These are phyloP conservation scores for Aspergillus clavatus DNA, from an alignment of 2,329 filamentous ascomycete species.

Conservation along the genomic window DNA sequence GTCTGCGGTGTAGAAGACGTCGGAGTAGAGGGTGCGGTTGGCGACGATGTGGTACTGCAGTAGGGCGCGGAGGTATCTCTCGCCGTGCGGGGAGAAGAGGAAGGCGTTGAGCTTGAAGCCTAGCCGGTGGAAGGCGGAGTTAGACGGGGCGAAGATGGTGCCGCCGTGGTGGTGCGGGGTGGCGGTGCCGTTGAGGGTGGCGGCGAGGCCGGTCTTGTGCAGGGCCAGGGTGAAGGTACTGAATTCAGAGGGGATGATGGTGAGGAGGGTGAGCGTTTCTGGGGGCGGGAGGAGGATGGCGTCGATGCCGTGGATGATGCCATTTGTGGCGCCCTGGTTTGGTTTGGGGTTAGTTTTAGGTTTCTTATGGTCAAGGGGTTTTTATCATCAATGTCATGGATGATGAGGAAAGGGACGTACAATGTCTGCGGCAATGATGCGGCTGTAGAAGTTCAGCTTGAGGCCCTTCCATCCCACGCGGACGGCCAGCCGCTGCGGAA, in stretches of 20 bases:
- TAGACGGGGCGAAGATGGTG: slow-evolving; percentile 77
- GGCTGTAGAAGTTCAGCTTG: slow-evolving; percentile 71
- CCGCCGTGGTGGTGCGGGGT: slow-evolving; percentile 55
- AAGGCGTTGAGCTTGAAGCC: slow-evolving; percentile 72
- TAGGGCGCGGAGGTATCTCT: slow-evolving; percentile 70
- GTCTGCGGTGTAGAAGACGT: slow-evolving; percentile 59
- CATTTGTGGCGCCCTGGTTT: slow-evolving; percentile 64
- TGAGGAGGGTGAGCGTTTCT: slow-evolving; percentile 58
- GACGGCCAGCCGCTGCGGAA: slow-evolving; percentile 65
- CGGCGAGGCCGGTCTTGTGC: slow-evolving; percentile 65
- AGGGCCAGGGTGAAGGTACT: slow-evolving; percentile 73
- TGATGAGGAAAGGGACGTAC: no score
- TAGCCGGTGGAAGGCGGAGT: slow-evolving; percentile 72
- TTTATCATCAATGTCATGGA: no score
- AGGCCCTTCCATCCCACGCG: slow-evolving; percentile 61
- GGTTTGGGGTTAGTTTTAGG: slow-evolving; percentile 2
- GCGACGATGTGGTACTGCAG: slow-evolving; percentile 74
- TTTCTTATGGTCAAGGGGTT: no score
- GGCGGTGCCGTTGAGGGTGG: slow-evolving; percentile 47
- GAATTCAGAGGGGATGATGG: slow-evolving; percentile 64
- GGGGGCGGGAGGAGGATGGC: slow-evolving; percentile 73
- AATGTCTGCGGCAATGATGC: slow-evolving; percentile 65
- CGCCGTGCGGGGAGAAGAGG: slow-evolving; percentile 71
- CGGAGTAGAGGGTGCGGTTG: slow-evolving; percentile 74
- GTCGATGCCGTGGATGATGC: slow-evolving; percentile 74